phyloP scores from a whole-genome alignment of 306 rosid genomes.

The Acacia confusa region DNA sequence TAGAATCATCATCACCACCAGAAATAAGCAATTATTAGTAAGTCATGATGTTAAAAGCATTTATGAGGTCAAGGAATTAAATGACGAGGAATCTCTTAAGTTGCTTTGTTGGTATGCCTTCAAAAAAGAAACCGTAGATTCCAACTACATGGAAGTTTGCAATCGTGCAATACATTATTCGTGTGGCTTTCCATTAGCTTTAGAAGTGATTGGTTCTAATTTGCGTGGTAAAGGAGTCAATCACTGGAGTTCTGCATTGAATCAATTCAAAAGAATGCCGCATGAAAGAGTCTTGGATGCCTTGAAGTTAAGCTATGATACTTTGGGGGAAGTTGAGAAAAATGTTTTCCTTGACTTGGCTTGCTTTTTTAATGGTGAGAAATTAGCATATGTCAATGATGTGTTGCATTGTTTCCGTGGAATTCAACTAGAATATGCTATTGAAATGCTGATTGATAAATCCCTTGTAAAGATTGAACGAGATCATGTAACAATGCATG shows the following conservation, averaged over 20 bases:
- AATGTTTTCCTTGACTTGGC: slow-evolving; percentile 7
- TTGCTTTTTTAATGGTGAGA: slow-evolving; percentile 7
- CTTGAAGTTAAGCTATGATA: slow-evolving; percentile 5
- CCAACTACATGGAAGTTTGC: neutral
- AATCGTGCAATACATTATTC: neutral
- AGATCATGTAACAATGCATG: neutral
- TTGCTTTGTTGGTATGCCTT: too few relatives aligned
- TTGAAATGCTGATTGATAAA: neutral
- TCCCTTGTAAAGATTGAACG: neutral
- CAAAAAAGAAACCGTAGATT: too few relatives aligned
- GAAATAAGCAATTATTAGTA: too few relatives aligned
- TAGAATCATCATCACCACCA: too few relatives aligned
- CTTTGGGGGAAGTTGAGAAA: neutral
- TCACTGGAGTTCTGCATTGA: neutral
- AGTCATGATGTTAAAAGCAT: too few relatives aligned
- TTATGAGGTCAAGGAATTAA: too few relatives aligned
- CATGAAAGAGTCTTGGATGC: neutral
- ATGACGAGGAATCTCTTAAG: too few relatives aligned
- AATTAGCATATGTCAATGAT: neutral
- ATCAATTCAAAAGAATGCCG: neutral
- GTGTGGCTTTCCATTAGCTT: neutral
- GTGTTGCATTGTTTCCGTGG: neutral
- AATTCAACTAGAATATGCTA: neutral
- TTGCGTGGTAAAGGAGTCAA: neutral
- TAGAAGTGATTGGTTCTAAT: neutral